These are phyloP conservation scores for Fusarium nodosum DNA, from an alignment of 2,329 filamentous ascomycete species.

Conservation along the genomic window DNA sequence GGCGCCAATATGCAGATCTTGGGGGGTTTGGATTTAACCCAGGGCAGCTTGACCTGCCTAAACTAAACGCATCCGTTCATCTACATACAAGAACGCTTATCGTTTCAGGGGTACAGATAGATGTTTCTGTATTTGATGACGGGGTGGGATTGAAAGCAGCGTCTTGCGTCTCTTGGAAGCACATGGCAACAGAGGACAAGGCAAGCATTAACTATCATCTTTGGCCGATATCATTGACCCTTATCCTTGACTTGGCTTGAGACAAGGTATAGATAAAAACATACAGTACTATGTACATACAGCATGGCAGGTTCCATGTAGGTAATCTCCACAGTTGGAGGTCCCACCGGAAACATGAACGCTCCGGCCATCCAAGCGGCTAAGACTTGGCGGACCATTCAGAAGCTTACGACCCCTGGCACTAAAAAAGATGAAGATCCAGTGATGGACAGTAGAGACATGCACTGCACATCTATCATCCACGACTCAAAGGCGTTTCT, in stretches of 20 bases:
- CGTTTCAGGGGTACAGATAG: conserved; percentile 29
- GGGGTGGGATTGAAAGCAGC: neutral
- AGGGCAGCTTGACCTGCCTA: neutral
- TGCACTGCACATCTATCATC: conserved; percentile 24
- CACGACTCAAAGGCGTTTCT: conserved; percentile 31
- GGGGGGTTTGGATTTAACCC: neutral
- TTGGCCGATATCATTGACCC: conserved; percentile 26
- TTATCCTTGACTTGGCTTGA: conserved; percentile 6
- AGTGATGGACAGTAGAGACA: conserved; percentile 32
- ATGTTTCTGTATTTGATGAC: conserved; percentile 17
- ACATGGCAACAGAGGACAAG: conserved; percentile 17
- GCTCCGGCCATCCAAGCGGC: conserved; percentile 29
- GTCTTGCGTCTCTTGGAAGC: conserved; percentile 4
- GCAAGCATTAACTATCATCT: conserved; percentile 33
- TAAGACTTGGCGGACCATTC: conserved; percentile 33
- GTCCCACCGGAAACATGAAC: conserved; percentile 19
- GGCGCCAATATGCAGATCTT: conserved; percentile 34
- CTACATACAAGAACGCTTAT: conserved; percentile 29
- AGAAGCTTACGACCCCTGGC: conserved; percentile 36
- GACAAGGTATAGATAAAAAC: neutral
- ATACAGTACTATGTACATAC: too few species aligned
- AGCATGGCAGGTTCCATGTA: neutral
- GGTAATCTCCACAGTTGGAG: conserved; percentile 31
- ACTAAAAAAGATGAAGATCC: conserved; percentile 38
- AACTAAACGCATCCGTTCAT: conserved; percentile 17